phyloP scores from a whole-genome alignment of 2,329 filamentous ascomycete genomes.

The Samsoniella hepiali region DNA sequence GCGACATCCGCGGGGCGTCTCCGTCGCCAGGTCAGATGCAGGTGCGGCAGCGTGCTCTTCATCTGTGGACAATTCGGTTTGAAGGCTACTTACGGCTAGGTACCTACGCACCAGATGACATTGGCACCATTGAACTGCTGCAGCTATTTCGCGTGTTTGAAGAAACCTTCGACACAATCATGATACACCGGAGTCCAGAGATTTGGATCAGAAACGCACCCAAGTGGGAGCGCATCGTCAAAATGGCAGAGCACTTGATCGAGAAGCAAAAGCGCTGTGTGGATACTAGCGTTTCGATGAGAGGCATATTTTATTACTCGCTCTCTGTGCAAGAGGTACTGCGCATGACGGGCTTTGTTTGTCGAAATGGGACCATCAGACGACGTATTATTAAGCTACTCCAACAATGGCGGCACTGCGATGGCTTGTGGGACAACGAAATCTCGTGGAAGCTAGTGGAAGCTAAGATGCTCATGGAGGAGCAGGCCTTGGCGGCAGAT shows the following conservation, averaged over 20 bases:
- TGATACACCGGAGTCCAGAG: slow-evolving; percentile 13
- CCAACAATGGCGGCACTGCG: not conserved
- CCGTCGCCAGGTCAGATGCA: slow-evolving; percentile 6
- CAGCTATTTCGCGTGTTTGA: slow-evolving; percentile 13
- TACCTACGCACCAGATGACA: not conserved
- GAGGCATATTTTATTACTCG: slow-evolving; percentile 1
- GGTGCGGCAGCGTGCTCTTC: slow-evolving; percentile 3
- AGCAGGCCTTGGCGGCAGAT: not conserved
- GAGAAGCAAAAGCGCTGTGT: not conserved
- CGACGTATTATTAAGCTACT: slow-evolving; percentile 5
- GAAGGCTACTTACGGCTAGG: not conserved
- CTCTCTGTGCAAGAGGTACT: slow-evolving; percentile 9
- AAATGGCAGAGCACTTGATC: not conserved
- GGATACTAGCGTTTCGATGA: not conserved
- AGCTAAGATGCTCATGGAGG: slow-evolving; percentile 11
- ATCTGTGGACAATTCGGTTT: slow-evolving; percentile 9
- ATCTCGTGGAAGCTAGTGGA: slow-evolving; percentile 10
- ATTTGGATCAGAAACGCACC: slow-evolving; percentile 10
- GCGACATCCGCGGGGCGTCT: not conserved
- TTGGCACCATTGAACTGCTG: not conserved
- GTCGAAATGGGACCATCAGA: slow-evolving; percentile 3
- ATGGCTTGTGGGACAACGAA: slow-evolving; percentile 6
- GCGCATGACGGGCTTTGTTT: slow-evolving; percentile 14
- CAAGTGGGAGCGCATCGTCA: slow-evolving; percentile 14
- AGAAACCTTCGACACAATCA: slow-evolving; percentile 7